Evolutionary conservation across 2,329 filamentous ascomycete genomes (phyloP), one percentile per base, ranked within the genome.

Genomic region (Aureobasidium sp.): DNA sequence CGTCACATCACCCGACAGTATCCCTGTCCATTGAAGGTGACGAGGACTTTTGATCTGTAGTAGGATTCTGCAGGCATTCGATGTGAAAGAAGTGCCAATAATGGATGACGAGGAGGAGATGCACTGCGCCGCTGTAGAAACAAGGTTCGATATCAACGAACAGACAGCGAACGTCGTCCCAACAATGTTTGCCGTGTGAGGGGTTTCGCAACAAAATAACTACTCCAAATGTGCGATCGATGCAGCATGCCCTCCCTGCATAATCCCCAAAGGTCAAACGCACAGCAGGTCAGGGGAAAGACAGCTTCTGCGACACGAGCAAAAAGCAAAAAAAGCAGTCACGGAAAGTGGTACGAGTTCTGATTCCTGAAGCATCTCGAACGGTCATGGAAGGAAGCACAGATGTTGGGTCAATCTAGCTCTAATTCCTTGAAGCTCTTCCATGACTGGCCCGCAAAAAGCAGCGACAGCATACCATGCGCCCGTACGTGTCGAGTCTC

Each of bases 91-190:
- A 54, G 15, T 4, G 25, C 27, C n/a, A 19, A 42, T 31, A 6
- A 29, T 35, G 21, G 21, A 54, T 54, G 35, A 53, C 23, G 49
- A 38, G 11, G 33, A 19, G 38, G 37, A 10, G 5, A 40, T 53
- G 50, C 23, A 35, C 35, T 42, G 35, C 35, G 50, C 50, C 50
- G 50, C 35, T 33, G 49, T 2, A 13, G 5, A 19, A 42, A 43
- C 51, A 55, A 55, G 51, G 37, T 55, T 55, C 38, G 38, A 43
- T 55, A 33, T 55, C 51, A 55, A 23, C 51, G 51, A n/a, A 55
- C 51, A 55, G 40, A 55, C 51, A 43, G 27, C 51, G 25, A 55
- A 55, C 51, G 25, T 43, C 37, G 51, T 55, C 51, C 51, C 51
- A 55, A 55, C 51, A 55, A 42, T 42, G 37, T 31, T n/a, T 17